Evolutionary conservation across 2,329 filamentous ascomycete species (phyloP), one percentile per base, ranked within the genome.

Genomic region (Aureobasidium sp.): DNA sequence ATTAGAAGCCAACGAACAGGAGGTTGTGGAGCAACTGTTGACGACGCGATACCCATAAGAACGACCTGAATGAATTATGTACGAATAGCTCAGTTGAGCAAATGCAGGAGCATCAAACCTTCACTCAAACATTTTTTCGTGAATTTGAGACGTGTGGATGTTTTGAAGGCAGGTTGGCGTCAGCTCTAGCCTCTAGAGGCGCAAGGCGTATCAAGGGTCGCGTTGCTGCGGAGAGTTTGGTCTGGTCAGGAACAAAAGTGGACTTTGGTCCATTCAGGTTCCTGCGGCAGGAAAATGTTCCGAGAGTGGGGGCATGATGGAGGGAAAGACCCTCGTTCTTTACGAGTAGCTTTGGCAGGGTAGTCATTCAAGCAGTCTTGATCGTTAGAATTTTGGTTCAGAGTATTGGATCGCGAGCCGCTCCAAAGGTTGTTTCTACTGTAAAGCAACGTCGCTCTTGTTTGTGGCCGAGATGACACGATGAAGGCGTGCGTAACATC

Each of bases 31-130:
- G 14, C n/a, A 27, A 21, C 32, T 8, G 6, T 34, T 55, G 42
- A 59, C 44, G 55, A 59, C 10, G 16, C 14, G 29, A 54, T 47
- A 48, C 45, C 45, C 45, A 54, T 34, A 41, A 50, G 32, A 63
- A 63, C 36, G 62, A 47, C n/a, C 14, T 30, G 30, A n/a, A 55
- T 21, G 48, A 62, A 32, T 50, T 44, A 32, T 60, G 37, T 63
- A 58, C 29, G 32, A 61, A 55, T 63, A 61, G 27, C 21, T n/a
- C 36, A 62, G 36, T 41, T 59, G 42, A 48, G 36, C 36, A 58
- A 48, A 41, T 51, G 61, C 57, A 36, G 14, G 36, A 25, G 27
- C 47, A 61, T 55, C 49, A 48, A 54, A 48, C 49, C 10, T 47
- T 39, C 47, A 48, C 27, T 41, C 59, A 61, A 39, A 61, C 59